Evolutionary conservation across 345 rosid species (phyloP), one percentile per base, ranked within the genome.

Genomic region (Salix viminalis): DNA sequence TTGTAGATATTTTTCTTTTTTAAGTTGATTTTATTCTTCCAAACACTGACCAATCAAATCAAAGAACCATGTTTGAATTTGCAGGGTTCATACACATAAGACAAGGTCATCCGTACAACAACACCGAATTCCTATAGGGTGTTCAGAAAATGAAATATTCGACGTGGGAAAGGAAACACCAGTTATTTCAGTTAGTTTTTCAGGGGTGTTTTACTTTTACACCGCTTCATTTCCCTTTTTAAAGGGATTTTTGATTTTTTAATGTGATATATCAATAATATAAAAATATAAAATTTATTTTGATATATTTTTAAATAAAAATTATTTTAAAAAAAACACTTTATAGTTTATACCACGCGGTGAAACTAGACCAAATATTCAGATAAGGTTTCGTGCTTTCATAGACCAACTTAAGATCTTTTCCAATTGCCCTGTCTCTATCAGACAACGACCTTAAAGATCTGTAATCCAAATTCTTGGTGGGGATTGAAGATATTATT

Each of bases 341-440:
- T n/a, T 16, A 48, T 65, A n/a, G 21, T 54, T 21, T 16, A 48
- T 65, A n/a, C 28, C 11, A 71, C 66, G 36, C 13, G 2, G n/a
- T n/a, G 7, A 42, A 67, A 28, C 24, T 34, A 64, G 10, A 9
- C 44, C 41, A 10, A 6, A 32, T n/a, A 65, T 21, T 23, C 1
- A 46, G 18, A 10, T 1, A n/a, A 13, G 4, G 62, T 1, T 7
- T 58, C n/a, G 28, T 8, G 15, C 23, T 36, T 60, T 70, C 70
- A 66, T 60, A 32, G 26, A 60, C 75, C 77, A 67, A 75, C 77
- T 75, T 7, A 68, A 65, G 60, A 58, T 39, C 68, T 52, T 52
- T 11, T 30, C 62, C 2, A 62, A 30, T 28, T 58, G 66, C 62
- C 21, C 4, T n/a, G 74, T 73, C 77, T 61, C 5, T 7, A 23